Base-by-base conservation (phyloP, 257 asterid genomes). In the Nyctanthes arbortristis region DNA sequence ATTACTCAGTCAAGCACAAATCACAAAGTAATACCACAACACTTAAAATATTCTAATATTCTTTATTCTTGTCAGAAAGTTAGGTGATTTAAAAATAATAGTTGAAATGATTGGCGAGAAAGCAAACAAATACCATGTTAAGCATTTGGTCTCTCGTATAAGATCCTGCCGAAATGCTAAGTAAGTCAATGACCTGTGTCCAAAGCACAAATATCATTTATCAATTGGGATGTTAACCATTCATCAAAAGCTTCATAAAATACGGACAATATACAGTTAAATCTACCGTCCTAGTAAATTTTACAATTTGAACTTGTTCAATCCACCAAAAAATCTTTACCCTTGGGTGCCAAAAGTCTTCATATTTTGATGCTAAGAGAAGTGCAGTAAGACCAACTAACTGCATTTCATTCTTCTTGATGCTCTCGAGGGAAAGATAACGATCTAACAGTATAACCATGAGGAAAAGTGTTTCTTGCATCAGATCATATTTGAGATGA, bases 291-390 rank as follows among this genome's bases (percentile, higher is more conserved):
- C 37, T 63, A 36, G 61, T 35, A 31, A 47, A 22, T 62, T 39
- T n/a, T 9, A 12, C 37, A 43, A n/a, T 35, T 34, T 49, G 33
- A 55, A 40, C 52, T 29, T 74, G 63, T 32, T 60, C 61, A 45
- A 56, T 65, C 80, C 68, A 58, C 45, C 52, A 65, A n/a, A 63
- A 75, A 66, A 69, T 66, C 67, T 56, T 77, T 89, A 93, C 96
- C 91, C 84, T 85, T n/a, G 96, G 99, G 78, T 89, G 96, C 93
- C 96, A 93, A 75, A 87, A 91, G 80, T 93, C 99, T 73, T 93
- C 99, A 73, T 93, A 93, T 73, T 93, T 93, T 30, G 99, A 93
- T 33, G 99, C 99, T 83, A 93, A 81, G 54, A 93, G 76, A 60
- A 93, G 96, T 75, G 96, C 86, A 73, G 99, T 89, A 70, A 93